These are phyloP conservation scores for Tephrocybe sp. DNA, from an alignment of 768 basidiomycete species.

Conservation along the genomic window DNA sequence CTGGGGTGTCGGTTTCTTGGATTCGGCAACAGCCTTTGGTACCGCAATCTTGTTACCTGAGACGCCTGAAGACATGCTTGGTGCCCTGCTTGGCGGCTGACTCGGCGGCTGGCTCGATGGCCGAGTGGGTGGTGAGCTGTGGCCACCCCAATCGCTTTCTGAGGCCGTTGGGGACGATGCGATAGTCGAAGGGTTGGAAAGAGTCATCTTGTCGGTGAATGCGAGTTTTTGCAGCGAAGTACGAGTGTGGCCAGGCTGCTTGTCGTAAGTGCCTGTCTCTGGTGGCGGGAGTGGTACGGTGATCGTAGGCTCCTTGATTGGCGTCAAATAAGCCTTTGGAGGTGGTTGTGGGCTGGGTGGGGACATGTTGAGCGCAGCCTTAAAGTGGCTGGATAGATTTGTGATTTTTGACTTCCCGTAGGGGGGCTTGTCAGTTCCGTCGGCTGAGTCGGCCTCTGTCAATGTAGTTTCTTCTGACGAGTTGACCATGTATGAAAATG, in stretches of 20 bases:
- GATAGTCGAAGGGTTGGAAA: slow-evolving; percentile 33
- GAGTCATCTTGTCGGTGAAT: slow-evolving; percentile 28
- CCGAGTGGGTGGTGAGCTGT: slow-evolving; percentile 57
- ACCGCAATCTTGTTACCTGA: slow-evolving; percentile 34
- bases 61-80: slow-evolving; percentile 45
- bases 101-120: slow-evolving; percentile 54
- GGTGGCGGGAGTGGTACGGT: slow-evolving; percentile 53
- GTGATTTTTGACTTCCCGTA: slow-evolving; percentile 26
- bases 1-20: slow-evolving; percentile 23
- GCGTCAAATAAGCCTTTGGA: slow-evolving; percentile 2
- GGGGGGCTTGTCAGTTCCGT: slow-evolving; percentile 62
- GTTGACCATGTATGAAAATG: slow-evolving; percentile 37
- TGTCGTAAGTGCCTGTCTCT: slow-evolving; percentile 45
- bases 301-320: slow-evolving; percentile 7
- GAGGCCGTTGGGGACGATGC: slow-evolving; percentile 49
- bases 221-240: slow-evolving; percentile 41
- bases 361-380: slow-evolving; percentile 22
- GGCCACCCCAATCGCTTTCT: slow-evolving; percentile 54
- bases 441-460: slow-evolving; percentile 55
- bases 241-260: slow-evolving; percentile 51
- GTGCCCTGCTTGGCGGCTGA: slow-evolving; percentile 49
- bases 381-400: slow-evolving; percentile 25
- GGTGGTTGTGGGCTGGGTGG: slow-evolving; percentile 11
- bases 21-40: slow-evolving; percentile 12
- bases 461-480: slow-evolving; percentile 51